Percentiles rank a stretch among this genome's conserved stretches.
phyloP scores from a whole-genome alignment of 2,329 filamentous ascomycete species.

The Bipolaris victoriae region DNA sequence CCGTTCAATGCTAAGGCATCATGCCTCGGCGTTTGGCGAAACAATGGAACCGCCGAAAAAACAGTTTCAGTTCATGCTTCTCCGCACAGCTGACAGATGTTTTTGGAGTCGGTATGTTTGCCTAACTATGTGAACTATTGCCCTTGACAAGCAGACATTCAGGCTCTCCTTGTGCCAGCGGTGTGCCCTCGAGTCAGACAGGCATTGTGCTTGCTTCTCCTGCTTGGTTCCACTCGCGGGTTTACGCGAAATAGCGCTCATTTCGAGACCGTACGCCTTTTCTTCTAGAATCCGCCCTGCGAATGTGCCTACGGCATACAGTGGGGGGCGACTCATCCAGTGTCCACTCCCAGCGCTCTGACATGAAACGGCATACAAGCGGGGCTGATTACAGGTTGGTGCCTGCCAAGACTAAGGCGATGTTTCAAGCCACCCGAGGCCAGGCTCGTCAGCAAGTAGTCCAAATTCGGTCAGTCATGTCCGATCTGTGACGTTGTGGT shows the following conservation, averaged over 20 bases:
- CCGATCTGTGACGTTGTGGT: constrained; percentile 1
- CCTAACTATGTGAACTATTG: not conserved
- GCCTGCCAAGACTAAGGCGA: constrained; percentile 14
- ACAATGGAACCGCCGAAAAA: constrained; percentile 30
- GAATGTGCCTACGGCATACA: constrained; percentile 12
- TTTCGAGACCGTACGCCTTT: constrained; percentile 6
- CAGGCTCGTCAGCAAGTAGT: not conserved
- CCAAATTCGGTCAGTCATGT: not conserved
- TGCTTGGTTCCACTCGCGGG: constrained; percentile 1
- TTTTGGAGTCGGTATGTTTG: constrained; percentile 5
- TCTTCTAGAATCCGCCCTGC: constrained; percentile 16
- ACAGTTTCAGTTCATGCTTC: constrained; percentile 12
- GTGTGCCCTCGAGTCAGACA: not conserved
- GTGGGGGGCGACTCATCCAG: constrained; percentile 28
- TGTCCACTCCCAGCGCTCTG: constrained; percentile 4
- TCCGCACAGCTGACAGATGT: not conserved
- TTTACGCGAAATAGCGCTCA: constrained; percentile 4
- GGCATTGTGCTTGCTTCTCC: not conserved
- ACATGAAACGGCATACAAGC: constrained; percentile 27
- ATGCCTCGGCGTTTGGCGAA: constrained; percentile 34
- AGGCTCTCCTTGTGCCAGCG: not conserved
- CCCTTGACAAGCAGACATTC: not conserved
- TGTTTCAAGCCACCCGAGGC: constrained; percentile 20
- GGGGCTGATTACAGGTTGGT: constrained; percentile 25
- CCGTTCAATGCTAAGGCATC: constrained; percentile 5